These are phyloP conservation scores for Phylloporus scabripes DNA, from an alignment of 768 basidiomycete species.

Conservation along the genomic window DNA sequence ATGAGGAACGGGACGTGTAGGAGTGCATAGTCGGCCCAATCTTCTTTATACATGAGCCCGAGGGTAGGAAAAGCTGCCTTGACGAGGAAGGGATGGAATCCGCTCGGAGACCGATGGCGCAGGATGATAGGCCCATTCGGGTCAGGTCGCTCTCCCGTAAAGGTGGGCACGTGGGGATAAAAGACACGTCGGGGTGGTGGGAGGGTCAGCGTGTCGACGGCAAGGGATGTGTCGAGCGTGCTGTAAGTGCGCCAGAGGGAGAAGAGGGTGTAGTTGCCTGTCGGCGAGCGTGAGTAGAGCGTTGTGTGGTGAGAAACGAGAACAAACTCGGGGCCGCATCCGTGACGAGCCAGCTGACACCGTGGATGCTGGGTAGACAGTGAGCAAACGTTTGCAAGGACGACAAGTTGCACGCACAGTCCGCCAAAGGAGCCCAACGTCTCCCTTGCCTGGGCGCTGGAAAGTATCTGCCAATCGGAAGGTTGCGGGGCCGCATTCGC, in stretches of 20 bases:
- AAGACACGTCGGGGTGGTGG: conserved; percentile 69
- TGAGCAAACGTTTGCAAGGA: background rate
- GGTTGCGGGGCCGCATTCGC: conserved; percentile 37
- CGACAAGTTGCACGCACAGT: conserved; percentile 36
- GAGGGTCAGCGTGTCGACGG: conserved; percentile 45
- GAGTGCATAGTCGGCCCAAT: conserved; percentile 71
- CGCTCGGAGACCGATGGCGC: conserved; percentile 46
- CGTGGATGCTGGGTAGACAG: conserved; percentile 45
- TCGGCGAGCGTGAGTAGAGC: conserved; percentile 1
- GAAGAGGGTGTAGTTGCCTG: conserved; percentile 66
- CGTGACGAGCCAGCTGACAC: conserved; percentile 62
- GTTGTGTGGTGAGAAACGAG: background rate
- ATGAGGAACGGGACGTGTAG: conserved; percentile 67
- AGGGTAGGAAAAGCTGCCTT: conserved; percentile 73
- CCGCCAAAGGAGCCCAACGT: conserved; percentile 50
- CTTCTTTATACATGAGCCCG: conserved; percentile 60
- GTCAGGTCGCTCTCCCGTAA: conserved; percentile 39
- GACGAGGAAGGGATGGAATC: conserved; percentile 66
- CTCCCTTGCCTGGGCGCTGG: conserved; percentile 42
- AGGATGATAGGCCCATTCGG: conserved; percentile 29
- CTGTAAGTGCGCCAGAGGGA: conserved; percentile 76
- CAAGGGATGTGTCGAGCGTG: conserved; percentile 47
- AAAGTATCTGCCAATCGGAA: conserved; percentile 58
- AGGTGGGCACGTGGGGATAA: conserved; percentile 63
- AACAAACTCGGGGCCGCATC: conserved; percentile 48